These are phyloP conservation scores for Colletotrichum navitas DNA, from an alignment of 2,329 filamentous ascomycete genomes.

Conservation along the genomic window DNA sequence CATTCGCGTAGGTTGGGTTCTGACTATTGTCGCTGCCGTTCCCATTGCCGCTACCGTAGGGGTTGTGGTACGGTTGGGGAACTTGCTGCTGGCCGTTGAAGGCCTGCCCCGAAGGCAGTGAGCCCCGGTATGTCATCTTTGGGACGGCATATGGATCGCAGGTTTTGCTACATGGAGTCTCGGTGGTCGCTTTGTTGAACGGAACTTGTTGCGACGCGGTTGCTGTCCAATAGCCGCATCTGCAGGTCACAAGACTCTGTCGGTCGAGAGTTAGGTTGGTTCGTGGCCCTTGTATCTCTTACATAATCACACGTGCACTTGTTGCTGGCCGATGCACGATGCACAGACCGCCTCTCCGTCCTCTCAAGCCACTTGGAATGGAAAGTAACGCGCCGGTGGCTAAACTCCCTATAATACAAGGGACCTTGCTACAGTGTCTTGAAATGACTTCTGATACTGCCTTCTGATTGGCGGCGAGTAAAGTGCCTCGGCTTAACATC, in stretches of 20 bases:
- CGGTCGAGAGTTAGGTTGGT: slow-evolving; percentile 17
- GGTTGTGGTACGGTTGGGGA: slow-evolving; percentile 34
- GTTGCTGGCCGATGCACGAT: slow-evolving; percentile 7
- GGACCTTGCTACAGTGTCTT: not conserved
- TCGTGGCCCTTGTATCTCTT: slow-evolving; percentile 17
- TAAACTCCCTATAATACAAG: not conserved
- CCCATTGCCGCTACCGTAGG: slow-evolving; percentile 41
- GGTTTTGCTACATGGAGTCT: slow-evolving; percentile 31
- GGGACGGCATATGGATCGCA: slow-evolving; percentile 44
- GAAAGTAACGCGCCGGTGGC: not conserved
- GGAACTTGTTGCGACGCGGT: slow-evolving; percentile 37
- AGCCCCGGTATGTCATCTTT: slow-evolving; percentile 54
- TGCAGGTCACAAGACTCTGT: slow-evolving; percentile 37
- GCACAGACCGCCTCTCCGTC: slow-evolving; percentile 13
- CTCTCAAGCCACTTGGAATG: not conserved
- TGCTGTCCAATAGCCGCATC: slow-evolving; percentile 40
- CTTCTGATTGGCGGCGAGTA: slow-evolving; percentile 22
- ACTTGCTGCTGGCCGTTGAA: slow-evolving; percentile 53
- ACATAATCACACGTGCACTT: slow-evolving; percentile 39
- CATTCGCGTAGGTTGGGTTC: slow-evolving; percentile 42
- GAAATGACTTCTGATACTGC: not conserved
- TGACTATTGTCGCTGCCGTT: slow-evolving; percentile 32
- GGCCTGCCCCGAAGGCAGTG: slow-evolving; percentile 56
- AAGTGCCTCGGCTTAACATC: slow-evolving; percentile 30
- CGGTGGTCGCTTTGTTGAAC: slow-evolving; percentile 32